Evolutionary conservation across 345 rosid genomes (phyloP), one percentile per base, ranked within the genome.

Genomic region (Lumnitzera littorea): DNA sequence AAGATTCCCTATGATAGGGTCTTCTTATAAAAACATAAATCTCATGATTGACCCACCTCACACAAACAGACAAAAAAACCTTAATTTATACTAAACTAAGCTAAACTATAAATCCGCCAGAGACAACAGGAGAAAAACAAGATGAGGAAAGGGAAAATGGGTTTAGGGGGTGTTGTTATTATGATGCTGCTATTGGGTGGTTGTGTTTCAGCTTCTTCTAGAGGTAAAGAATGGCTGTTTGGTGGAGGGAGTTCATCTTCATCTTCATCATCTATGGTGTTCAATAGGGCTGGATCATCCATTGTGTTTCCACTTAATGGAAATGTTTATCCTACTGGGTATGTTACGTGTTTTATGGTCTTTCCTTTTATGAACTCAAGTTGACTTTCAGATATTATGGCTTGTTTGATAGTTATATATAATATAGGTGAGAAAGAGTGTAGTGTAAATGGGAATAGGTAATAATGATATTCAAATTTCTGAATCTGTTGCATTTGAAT

Each of bases 221-320:
- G 58, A 31, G 58, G 46, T 12, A 46, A 24, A 46, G 17, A 20
- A 41, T 50, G 36, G 13, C 24, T 24, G 46, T 36, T 51, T 29
- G 49, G 55, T 13, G 50, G 47, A 2, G 51, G 11, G 24, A 24
- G 56, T 23, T 41, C 20, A 36, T 20, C 49, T 24, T 49, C 55
- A 50, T 31, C 68, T 12, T 48, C 74, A 12, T 74, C 77, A 13
- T 67, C 72, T 24, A 63, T 74, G 74, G 13, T 66, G 68, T 66
- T 71, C 48, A 74, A 74, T 55, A 71, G 78, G 74, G 79, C 74
- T 64, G 81, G 65, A 29, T 77, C 96, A 58, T 88, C 92, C 52
- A 48, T 82, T 41, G 80, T 86, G 16, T 78, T 88, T 51, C 87
- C 84, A 14, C 75, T 88, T 62, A 77, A 86, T 64, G 96, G 96